A percentile compares a stretch with the other conserved stretches of the same genome.
Evolutionary conservation across 768 basidiomycete genomes (phyloP).

Genomic region (Leccinum imitatum): DNA sequence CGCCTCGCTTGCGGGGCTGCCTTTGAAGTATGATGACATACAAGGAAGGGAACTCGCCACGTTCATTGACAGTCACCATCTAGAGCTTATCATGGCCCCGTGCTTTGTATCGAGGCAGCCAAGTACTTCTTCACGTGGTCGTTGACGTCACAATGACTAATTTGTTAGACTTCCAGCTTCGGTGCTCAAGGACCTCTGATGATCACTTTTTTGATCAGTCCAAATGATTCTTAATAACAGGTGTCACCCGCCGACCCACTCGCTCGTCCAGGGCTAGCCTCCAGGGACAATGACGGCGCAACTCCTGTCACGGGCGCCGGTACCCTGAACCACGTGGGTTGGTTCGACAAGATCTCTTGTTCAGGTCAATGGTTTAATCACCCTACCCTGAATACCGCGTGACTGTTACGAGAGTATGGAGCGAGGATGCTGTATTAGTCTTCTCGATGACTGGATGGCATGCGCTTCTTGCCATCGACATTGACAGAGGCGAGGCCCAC

Average conservation of each 20-base stretch:
- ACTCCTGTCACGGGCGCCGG: not conserved
- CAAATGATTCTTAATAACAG: not conserved
- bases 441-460: not conserved
- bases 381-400: not conserved
- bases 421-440: not conserved
- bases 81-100: not conserved
- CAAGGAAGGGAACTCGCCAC: not conserved
- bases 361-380: not conserved
- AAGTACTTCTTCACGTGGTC: not conserved
- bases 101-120: not conserved
- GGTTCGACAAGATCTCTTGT: not conserved
- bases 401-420: not conserved
- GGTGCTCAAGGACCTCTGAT: not conserved
- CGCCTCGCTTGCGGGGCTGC: constrained; percentile 45
- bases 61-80: not conserved
- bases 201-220: not conserved
- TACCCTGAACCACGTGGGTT: not conserved
- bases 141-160: not conserved
- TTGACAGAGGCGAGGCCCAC: not conserved
- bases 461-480: not conserved
- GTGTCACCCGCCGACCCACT: not conserved
- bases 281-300: not conserved
- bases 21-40: constrained; percentile 30
- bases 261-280: not conserved
- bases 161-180: not conserved